phyloP scores from a whole-genome alignment of 2,329 filamentous ascomycete species.

The Stachybotrys chlorohalonatus region DNA sequence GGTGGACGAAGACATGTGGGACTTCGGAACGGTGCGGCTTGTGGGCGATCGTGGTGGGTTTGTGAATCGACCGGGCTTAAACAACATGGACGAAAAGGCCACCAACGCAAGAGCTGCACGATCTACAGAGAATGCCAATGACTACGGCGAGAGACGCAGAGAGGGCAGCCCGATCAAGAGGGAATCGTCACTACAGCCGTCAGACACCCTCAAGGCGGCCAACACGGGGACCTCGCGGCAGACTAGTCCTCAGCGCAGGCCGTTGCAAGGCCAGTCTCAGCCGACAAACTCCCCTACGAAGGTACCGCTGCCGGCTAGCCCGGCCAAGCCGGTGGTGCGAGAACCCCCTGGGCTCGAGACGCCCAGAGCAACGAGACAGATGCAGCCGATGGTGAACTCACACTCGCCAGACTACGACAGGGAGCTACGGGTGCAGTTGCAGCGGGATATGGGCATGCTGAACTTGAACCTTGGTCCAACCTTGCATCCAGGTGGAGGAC shows the following conservation, averaged over 20 bases:
- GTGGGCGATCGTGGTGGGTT: constrained; percentile 56
- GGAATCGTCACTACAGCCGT: constrained; percentile 32
- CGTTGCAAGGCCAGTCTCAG: constrained; percentile 24
- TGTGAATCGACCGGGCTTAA: constrained; percentile 46
- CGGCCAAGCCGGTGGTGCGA: constrained; percentile 16
- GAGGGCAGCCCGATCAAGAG: constrained; percentile 43
- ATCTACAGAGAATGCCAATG: constrained; percentile 36
- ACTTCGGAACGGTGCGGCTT: constrained; percentile 90
- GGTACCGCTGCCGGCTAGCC: constrained; percentile 45
- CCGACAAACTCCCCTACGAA: constrained; percentile 44
- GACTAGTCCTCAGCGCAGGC: constrained; percentile 51
- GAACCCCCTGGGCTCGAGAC: constrained; percentile 31
- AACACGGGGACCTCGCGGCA: constrained; percentile 42
- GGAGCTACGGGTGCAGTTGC: constrained; percentile 53
- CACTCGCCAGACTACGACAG: constrained; percentile 53
- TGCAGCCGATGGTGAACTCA: constrained; percentile 34
- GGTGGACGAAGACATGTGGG: constrained; percentile 83
- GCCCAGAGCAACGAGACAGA: constrained; percentile 36
- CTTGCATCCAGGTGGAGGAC: neutral
- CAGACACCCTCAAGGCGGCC: constrained; percentile 48
- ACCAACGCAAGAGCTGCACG: constrained; percentile 63
- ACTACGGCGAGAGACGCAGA: constrained; percentile 43
- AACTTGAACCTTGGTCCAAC: constrained; percentile 29
- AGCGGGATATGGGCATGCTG: constrained; percentile 50
- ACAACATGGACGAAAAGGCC: constrained; percentile 71